phyloP scores from a whole-genome alignment of 2,329 filamentous ascomycete genomes.

The Reticulascus tulasneorum region DNA sequence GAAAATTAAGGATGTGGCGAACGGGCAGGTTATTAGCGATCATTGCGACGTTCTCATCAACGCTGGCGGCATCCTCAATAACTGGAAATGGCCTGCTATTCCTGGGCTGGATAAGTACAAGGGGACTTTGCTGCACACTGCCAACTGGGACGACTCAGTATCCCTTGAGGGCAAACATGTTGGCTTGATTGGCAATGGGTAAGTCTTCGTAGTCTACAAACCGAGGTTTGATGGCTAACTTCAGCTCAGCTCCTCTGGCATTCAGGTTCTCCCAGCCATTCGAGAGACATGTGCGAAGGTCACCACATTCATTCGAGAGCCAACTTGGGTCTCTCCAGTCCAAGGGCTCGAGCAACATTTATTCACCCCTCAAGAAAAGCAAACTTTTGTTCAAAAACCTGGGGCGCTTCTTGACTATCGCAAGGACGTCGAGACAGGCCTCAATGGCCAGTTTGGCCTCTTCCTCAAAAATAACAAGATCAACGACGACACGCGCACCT shows the following conservation, averaged over 20 bases:
- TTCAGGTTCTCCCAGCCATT: constrained; percentile 43
- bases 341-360: constrained; percentile 37
- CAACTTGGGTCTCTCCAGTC: constrained; percentile 45
- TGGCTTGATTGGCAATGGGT: constrained; percentile 40
- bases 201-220: constrained; percentile 18
- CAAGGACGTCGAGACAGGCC: constrained; percentile 38
- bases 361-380: constrained; percentile 34
- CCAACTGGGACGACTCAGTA: constrained; percentile 44
- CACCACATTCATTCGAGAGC: constrained; percentile 46
- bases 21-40: constrained; percentile 25
- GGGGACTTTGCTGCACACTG: constrained; percentile 49
- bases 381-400: constrained; percentile 36
- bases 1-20: constrained; percentile 25
- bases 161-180: constrained; percentile 33
- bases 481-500: constrained; percentile 34
- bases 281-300: constrained; percentile 38
- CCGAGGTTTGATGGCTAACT: too few relatives aligned
- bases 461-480: constrained; percentile 37
- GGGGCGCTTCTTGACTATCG: constrained; percentile 33
- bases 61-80: constrained; percentile 43
- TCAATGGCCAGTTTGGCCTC: constrained; percentile 43
- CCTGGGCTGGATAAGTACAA: constrained; percentile 40
- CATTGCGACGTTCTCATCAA: constrained; percentile 46
- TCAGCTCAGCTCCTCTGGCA: constrained; percentile 38
- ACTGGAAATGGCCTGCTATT: constrained; percentile 51